Evolutionary conservation across 495 filamentous ascomycete species (phyloP), one percentile per base, ranked within the genome.

Genomic region (Cenococcum geophilum): DNA sequence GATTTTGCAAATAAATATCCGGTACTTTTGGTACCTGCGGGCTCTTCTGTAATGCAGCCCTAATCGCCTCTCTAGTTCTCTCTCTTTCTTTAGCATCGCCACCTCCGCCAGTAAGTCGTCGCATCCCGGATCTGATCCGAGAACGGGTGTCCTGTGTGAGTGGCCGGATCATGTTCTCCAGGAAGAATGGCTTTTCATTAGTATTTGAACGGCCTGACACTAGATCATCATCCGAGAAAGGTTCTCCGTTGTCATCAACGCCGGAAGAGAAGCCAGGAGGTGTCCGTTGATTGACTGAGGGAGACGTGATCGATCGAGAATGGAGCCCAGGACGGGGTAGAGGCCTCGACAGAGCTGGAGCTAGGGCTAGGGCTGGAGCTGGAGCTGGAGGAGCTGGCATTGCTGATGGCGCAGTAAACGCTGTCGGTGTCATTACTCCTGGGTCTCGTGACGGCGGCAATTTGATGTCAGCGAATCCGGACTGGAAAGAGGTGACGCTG

Each of bases 401-500:
- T n/a, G 9, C 49, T 8, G 49, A 25, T 52, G 49, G 49, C 23
- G 49, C 49, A 3, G 75, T 76, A 62, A 80, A 79, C 32, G 77
- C 77, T 20, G 68, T 81, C 0, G 86, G 86, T 57, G 78, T 87
- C 78, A 88, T 88, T 1, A 86, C 74, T 32, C 82, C 83, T 21
- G 81, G 75, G 61, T 83, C 75, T 60, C 79, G 75, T 72, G 79
- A 67, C 50, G 82, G 69, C 60, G 80, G 72, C 16, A 79, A 74
- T n/a, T 86, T 80, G 20, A 81, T 78, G 66, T 96, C 91, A 1
- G 86, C 81, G 55, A 96, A 92, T 45, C 89, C 89, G 66, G 89
- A 92, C 60, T 96, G 91, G 71, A 98, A 92, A 0, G 90, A 93
- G 0, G 85, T 82, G 4, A 83, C 79, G 37, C 86, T 89, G 22